These are phyloP conservation scores for Teratosphaeria zuluensis DNA, from an alignment of 2,329 filamentous ascomycete species.

Conservation along the genomic window DNA sequence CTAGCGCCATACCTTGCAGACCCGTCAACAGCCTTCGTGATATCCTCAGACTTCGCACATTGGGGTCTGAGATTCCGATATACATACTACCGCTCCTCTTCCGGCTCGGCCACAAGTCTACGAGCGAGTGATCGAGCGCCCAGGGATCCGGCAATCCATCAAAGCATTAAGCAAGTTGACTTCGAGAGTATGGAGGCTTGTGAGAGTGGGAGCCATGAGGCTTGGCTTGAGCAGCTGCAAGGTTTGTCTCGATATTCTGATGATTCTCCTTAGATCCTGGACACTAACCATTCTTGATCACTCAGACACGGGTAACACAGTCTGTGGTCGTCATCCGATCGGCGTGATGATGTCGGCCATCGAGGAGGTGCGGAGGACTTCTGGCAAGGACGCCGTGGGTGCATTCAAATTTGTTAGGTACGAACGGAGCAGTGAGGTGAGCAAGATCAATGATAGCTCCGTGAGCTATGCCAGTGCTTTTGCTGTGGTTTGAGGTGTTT, in stretches of 20 bases:
- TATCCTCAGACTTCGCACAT: slow-evolving; percentile 95
- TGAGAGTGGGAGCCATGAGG: slow-evolving; percentile 60
- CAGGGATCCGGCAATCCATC: slow-evolving; percentile 56
- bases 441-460: slow-evolving; percentile 61
- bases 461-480: slow-evolving; percentile 95
- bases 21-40: slow-evolving; percentile 67
- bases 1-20: slow-evolving; percentile 71
- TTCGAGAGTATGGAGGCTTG: slow-evolving; percentile 76
- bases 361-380: slow-evolving; percentile 46
- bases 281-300: not conserved
- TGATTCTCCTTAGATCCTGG: not conserved
- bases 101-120: slow-evolving; percentile 32
- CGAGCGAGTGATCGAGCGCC: slow-evolving; percentile 31
- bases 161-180: slow-evolving; percentile 75
- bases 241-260: not conserved
- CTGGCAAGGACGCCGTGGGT: slow-evolving; percentile 12
- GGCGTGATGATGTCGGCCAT: slow-evolving; percentile 84
- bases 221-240: slow-evolving; percentile 59
- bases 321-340: slow-evolving; percentile 91
- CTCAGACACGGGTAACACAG: slow-evolving; percentile 67
- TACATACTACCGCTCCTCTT: slow-evolving; percentile 58
- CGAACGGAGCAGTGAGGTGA: slow-evolving; percentile 70
- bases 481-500: slow-evolving; percentile 51
- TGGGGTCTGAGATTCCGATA: slow-evolving; percentile 84
- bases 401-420: slow-evolving; percentile 74